phyloP scores from a whole-genome alignment of 768 basidiomycete genomes.

The Hirschioporus abietinus region DNA sequence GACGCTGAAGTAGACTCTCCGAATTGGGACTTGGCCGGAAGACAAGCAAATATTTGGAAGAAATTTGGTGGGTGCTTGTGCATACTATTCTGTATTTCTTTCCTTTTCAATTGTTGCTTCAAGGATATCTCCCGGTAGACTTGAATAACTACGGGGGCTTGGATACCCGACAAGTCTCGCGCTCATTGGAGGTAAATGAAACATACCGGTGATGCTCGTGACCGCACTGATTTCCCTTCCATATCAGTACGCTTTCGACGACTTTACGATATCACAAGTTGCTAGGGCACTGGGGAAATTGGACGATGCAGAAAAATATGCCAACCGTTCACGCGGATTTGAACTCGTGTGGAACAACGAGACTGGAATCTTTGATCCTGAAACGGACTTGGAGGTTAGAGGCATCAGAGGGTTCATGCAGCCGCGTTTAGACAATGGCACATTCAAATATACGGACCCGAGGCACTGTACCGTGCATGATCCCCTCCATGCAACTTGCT shows the following conservation, averaged over 20 bases:
- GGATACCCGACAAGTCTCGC: slow-evolving; percentile 9
- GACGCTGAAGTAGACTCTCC: slow-evolving; percentile 6
- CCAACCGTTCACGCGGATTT: background rate
- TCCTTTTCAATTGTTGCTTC: background rate
- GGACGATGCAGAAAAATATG: slow-evolving; percentile 4
- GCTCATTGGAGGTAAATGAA: slow-evolving; percentile 5
- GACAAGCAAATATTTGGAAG: slow-evolving; percentile 7
- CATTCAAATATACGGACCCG: slow-evolving; percentile 9
- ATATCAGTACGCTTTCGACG: slow-evolving; percentile 8
- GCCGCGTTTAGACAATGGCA: slow-evolving; percentile 3
- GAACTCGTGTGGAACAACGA: slow-evolving; percentile 1
- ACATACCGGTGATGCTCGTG: background rate
- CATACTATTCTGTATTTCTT: background rate
- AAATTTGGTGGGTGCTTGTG: background rate
- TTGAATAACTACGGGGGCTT: slow-evolving; percentile 1
- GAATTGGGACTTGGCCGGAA: slow-evolving; percentile 8
- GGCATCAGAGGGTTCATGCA: slow-evolving; percentile 6
- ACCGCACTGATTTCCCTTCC: background rate
- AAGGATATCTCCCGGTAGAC: slow-evolving; percentile 6
- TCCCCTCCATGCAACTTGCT: slow-evolving; percentile 4
- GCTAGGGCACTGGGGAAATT: slow-evolving; percentile 4
- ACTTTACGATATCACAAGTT: slow-evolving; percentile 10
- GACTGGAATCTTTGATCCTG: background rate
- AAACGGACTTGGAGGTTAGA: background rate
- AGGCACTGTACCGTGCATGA: slow-evolving; percentile 8